Conservation (phyloP, 148 eudicot genomes). For the Rhododendron simsii region DNA sequence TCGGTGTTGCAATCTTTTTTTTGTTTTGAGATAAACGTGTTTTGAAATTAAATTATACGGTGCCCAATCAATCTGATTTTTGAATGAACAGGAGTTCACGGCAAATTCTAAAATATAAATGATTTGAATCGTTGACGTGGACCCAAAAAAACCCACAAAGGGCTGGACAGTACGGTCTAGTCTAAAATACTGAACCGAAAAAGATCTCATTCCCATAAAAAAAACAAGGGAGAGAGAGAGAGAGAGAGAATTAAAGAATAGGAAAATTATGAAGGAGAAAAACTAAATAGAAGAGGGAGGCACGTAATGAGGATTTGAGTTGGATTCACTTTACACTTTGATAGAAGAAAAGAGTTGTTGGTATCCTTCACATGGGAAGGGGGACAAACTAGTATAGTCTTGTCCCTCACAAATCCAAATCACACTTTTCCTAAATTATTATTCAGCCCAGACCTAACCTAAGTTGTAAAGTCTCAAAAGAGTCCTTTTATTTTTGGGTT, state of each 20-base stretch:
- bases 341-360: conserved; percentile 23
- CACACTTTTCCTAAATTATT: conserved; percentile 19
- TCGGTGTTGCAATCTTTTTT: too few species aligned
- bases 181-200: not conserved
- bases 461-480: not conserved
- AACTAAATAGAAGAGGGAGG: conserved; percentile 10
- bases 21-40: not conserved
- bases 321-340: conserved; percentile 32
- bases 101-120: too few species aligned
- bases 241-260: not conserved
- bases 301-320: conserved; percentile 23
- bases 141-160: not conserved
- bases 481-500: too few species aligned
- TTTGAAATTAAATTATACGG: too few species aligned
- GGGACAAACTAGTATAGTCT: conserved; percentile 4
- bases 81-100: not conserved
- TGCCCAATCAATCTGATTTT: not conserved
- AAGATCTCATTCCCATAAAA: not conserved
- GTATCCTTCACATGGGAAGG: conserved; percentile 32
- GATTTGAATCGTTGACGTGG: not conserved
- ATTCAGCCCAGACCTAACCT: conserved; percentile 8
- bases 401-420: conserved; percentile 21
- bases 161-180: not conserved
- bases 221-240: not conserved
- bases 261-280: not conserved